Evolutionary conservation across 805 yeast genomes (phyloP), one percentile per base, ranked within the genome.

Genomic region (Saturnispora quitensis): DNA sequence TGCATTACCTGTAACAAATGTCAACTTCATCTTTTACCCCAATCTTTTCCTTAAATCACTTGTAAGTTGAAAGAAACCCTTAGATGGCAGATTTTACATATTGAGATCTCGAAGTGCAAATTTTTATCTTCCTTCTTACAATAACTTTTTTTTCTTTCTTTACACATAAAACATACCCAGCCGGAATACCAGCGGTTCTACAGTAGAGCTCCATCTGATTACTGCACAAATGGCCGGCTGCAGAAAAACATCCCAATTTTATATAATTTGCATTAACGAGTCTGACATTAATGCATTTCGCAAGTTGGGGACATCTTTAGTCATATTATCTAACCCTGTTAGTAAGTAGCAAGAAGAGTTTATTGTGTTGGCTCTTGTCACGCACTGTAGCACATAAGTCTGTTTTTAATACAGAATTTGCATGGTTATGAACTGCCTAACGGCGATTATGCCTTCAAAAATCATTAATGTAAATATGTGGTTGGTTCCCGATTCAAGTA

Each of bases 1-100:
- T 50, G 80, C 79, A 67, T 90, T 90, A 27, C 99, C 98, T 1
- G 96, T 69, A 18, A 69, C 72, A 60, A 69, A 69, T 0, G 70
- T 66, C 15, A 68, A 57, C 46, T 22, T 43, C 43, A 40, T 38
- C 15, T 35, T 17, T 20, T 8, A 9, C 1, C 5, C 15, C 24
- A 38, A n/a, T 36, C 17, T 36, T 36, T 25, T 25, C 9, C 9
- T 8, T 25, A 25, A 10, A 25, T 38, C 20, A 18, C 22, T 25
- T 4, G 18, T 18, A 20, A 10, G 20, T 5, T 25, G 3, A 7
- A 17, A 31, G 31, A 35, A 36, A 25, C 40, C 34, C 38, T 48
- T 20, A 33, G 45, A n/a, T 27, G 20, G 12, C 13, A 33, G 18
- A 42, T 15, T 18, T 35, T 31, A 40, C 24, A 34, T 36, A 49